Conservation (phyloP, 192 early-diverging fungal species). For the Piromyces finnis region DNA sequence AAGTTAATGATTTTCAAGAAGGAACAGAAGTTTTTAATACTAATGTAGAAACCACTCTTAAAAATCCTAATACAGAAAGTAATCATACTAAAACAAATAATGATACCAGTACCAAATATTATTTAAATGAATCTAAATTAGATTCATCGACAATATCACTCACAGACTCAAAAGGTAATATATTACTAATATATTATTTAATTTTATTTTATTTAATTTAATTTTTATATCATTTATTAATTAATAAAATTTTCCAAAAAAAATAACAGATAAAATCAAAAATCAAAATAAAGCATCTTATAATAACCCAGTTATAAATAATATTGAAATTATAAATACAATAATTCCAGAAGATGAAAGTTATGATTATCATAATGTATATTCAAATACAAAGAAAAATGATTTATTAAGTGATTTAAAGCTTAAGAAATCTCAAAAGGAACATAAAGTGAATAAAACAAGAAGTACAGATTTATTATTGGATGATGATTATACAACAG, state of each 20-base stretch:
- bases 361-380: no score
- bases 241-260: no score
- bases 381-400: background rate
- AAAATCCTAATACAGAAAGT: background rate
- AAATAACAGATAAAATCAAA: no score
- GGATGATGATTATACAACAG: background rate
- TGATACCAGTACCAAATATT: background rate
- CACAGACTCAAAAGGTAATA: no score
- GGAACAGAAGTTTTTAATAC: background rate
- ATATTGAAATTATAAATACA: no score
- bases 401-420: background rate
- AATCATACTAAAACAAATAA: background rate
- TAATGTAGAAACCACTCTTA: background rate
- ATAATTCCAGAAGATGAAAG: no score
- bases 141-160: background rate
- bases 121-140: background rate
- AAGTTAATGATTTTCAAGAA: background rate
- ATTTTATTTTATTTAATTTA: no score
- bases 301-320: no score
- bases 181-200: no score
- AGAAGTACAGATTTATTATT: background rate
- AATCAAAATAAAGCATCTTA: no score
- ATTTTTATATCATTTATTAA: no score
- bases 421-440: background rate
- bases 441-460: background rate